A percentile compares a stretch with the other conserved stretches of the same genome.
phyloP scores from a whole-genome alignment of 345 rosid species.

The Noccaea caerulescens region DNA sequence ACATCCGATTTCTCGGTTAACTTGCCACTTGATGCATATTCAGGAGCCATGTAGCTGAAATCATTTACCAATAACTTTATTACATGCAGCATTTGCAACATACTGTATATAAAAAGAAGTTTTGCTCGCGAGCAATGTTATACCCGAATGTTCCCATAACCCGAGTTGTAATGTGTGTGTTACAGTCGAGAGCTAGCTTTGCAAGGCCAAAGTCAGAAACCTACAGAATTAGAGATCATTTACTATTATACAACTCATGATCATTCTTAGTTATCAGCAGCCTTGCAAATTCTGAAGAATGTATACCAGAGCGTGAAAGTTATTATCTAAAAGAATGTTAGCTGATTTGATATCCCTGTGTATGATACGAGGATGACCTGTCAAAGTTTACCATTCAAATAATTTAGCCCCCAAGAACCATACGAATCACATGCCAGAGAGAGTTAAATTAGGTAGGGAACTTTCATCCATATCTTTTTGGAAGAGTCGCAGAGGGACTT shows the following conservation, averaged over 20 bases:
- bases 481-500: conserved; percentile 42
- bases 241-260: conserved; percentile 38
- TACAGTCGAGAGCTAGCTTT: conserved; percentile 81
- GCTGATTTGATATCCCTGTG: conserved; percentile 98
- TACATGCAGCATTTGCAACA: conserved; percentile 32
- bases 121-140: background rate
- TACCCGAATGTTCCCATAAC: conserved; percentile 99
- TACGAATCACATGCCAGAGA: background rate
- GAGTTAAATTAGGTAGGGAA: too few species aligned
- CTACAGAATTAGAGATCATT: conserved; percentile 49
- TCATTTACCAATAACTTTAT: background rate
- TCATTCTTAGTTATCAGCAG: conserved; percentile 1
- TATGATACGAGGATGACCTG: conserved; percentile 93
- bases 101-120: background rate
- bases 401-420: conserved; percentile 20
- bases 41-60: conserved; percentile 96
- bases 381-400: conserved; percentile 11
- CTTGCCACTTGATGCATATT: conserved; percentile 96
- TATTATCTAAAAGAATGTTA: conserved; percentile 88
- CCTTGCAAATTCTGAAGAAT: conserved; percentile 11
- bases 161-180: conserved; percentile 89
- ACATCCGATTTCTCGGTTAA: conserved; percentile 96
- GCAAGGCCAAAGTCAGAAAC: conserved; percentile 99
- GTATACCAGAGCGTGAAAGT: conserved; percentile 82
- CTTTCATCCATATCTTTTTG: background rate